These are phyloP conservation scores for Dendryphion nanum DNA, from an alignment of 2,329 filamentous ascomycete species.

Conservation along the genomic window DNA sequence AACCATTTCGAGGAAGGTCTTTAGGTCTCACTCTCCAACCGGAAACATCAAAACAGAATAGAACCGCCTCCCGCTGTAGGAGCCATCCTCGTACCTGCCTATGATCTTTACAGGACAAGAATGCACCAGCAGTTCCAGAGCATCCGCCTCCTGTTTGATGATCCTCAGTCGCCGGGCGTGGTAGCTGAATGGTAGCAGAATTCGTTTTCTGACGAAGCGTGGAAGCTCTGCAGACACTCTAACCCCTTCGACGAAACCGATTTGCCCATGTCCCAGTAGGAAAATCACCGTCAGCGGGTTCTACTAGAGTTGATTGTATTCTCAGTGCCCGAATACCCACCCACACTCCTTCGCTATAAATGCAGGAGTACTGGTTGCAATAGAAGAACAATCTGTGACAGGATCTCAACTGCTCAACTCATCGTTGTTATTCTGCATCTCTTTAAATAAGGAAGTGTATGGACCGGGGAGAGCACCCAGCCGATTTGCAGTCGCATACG, in stretches of 20 bases:
- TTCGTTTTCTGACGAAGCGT: conserved; percentile 14
- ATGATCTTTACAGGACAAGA: not conserved
- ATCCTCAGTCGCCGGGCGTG: conserved; percentile 3
- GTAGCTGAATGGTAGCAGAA: conserved; percentile 6
- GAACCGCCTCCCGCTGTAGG: not conserved
- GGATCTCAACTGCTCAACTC: too few relatives aligned
- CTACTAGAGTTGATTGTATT: too few relatives aligned
- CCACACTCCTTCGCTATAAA: too few relatives aligned
- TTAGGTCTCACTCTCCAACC: not conserved
- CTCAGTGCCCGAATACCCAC: too few relatives aligned
- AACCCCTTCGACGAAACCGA: conserved; percentile 16
- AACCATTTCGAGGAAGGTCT: not conserved
- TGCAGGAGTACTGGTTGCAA: too few relatives aligned
- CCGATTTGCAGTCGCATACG: too few relatives aligned
- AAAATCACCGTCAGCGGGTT: too few relatives aligned
- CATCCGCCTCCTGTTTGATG: conserved; percentile 10
- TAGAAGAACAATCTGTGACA: too few relatives aligned
- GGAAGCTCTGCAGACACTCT: conserved; percentile 3
- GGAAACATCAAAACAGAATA: conserved; percentile 2
- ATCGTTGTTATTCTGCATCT: too few relatives aligned
- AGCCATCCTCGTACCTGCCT: not conserved
- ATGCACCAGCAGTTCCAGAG: conserved; percentile 5
- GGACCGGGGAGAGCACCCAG: too few relatives aligned
- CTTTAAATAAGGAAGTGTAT: too few relatives aligned
- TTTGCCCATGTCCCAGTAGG: conserved; percentile 11